Evolutionary conservation across 2,329 filamentous ascomycete species (phyloP).

Genomic region (Colletotrichum cereale): DNA sequence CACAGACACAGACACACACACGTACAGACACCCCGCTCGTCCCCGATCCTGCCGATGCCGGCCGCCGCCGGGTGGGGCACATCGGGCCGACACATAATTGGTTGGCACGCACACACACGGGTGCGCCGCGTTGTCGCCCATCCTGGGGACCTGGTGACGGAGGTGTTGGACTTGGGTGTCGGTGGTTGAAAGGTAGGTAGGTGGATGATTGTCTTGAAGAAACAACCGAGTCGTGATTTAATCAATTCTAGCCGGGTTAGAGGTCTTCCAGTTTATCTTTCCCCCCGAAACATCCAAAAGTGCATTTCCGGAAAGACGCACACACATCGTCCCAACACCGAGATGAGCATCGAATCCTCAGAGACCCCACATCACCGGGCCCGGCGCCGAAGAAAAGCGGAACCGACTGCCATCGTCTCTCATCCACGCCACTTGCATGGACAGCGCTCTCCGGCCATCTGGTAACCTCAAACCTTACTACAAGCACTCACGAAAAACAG

Average conservation of each 20-base stretch:
- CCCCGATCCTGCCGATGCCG: not conserved
- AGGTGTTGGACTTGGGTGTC: not conserved
- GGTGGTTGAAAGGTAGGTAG: not conserved
- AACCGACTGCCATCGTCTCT: not conserved
- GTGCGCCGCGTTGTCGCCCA: conserved; percentile 4
- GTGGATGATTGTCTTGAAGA: not conserved
- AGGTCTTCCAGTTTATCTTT: not conserved
- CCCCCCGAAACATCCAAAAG: not conserved
- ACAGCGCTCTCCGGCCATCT: not conserved
- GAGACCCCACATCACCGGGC: not conserved
- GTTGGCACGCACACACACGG: not conserved
- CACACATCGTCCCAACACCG: not conserved
- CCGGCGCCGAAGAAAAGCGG: not conserved
- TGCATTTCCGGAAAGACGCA: not conserved
- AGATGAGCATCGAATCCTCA: not conserved
- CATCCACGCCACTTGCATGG: not conserved
- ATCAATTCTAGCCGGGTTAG: not conserved
- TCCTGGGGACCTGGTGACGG: not conserved
- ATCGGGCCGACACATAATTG: not conserved
- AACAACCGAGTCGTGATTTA: not conserved
- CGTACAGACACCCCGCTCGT: too few species aligned
- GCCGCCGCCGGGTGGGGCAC: not conserved
- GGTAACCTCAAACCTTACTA: not conserved
- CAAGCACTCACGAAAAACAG: not conserved
- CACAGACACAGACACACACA: not conserved